Evolutionary conservation across 352 stramenopile genomes (phyloP), one percentile per base, ranked within the genome.

Genomic region (Blastocystis hominis): DNA sequence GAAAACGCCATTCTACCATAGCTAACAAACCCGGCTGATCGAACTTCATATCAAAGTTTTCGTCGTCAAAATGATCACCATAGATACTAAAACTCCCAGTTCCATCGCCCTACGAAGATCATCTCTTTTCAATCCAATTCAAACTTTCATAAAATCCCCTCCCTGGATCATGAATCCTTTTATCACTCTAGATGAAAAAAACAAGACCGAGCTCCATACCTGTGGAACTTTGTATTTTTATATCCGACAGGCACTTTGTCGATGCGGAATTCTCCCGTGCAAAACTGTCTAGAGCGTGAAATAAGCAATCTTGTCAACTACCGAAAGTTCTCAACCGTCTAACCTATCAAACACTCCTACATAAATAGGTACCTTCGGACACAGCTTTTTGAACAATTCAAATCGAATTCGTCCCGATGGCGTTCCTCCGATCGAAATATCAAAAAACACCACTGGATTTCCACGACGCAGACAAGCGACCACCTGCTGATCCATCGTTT

Each of bases 121-220:
- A 13, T 42, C 34, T 42, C 15, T 3, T 56, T 38, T 2, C 10
- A 36, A 34, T 24, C 2, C 24, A n/a, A 36, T 17, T 24, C 40
- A 17, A 36, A 87, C 94, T 15, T 92, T 95, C 3, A 93, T 94
- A 80, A 94, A 94, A 90, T 98, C 96, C 46, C 96, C 95, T 68
- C 94, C 96, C 90, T 98, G 96, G 55, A 98, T 94, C 92, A 98
- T 98, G 88, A 98, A 98, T 44, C 95, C 84, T n/a, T 78, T 78
- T 7, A 89, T 80, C 30, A 87, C 46, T 76, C 77, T 87, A 76
- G 3, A 10, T 2, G 1, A 38, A 42, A 38, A 3, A 10, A 0
- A 76, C 34, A 0, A 80, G 15, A 61, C 24, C 13, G 42, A 40
- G 64, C 56, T n/a, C 15, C 40, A 10, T 77, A 87, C 77, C 77